Evolutionary conservation across 2,329 filamentous ascomycete genomes (phyloP), one percentile per base, ranked within the genome.

Genomic region (Colletotrichum sp.): DNA sequence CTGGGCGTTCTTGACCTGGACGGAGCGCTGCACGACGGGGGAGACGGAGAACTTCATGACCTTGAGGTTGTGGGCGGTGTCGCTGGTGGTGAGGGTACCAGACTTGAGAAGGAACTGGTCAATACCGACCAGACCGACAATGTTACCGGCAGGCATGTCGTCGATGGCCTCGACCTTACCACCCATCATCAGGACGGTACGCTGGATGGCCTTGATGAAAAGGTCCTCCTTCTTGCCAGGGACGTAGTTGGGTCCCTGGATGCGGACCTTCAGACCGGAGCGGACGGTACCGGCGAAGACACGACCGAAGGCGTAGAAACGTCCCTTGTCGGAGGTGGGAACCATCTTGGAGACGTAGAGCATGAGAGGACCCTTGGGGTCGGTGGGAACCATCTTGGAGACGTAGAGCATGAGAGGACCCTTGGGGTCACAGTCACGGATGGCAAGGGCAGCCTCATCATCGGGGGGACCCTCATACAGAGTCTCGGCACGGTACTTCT

Each of bases 11-110:
- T 98, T 98, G 91, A 98, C 96, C 90, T 98, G 95, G 84, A 99
- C 97, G 88, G 97, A 98, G 82, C 96, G 96, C 90, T 94, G 96
- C 81, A 99, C 97, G 89, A 99, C 97, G 83, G 97, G 97, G 77
- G 97, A 98, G 87, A 99, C 97, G 85, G 97, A 99, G 94, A 99
- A 99, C 92, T 98, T 98, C 97, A 99, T 99, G 90, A 99, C 97
- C 94, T 98, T 98, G 85, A 99, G 91, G 94, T 99, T 99, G 94
- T 99, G 97, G 86, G 97, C 96, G 80, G 95, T 97, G 82, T 99
- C 97, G 86, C 92, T 93, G 86, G 96, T 98, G 89, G 96, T 98
- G 83, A 99, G 94, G 84, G 97, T 99, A 94, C 97, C 97, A 87
- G 97, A 98, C 94, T 99, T 99, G 91, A 99, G 96, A 92, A 99